A percentile compares a stretch with the other conserved stretches of the same genome.
phyloP scores from a whole-genome alignment of 2,329 filamentous ascomycete genomes.

The Exophiala bonariae region DNA sequence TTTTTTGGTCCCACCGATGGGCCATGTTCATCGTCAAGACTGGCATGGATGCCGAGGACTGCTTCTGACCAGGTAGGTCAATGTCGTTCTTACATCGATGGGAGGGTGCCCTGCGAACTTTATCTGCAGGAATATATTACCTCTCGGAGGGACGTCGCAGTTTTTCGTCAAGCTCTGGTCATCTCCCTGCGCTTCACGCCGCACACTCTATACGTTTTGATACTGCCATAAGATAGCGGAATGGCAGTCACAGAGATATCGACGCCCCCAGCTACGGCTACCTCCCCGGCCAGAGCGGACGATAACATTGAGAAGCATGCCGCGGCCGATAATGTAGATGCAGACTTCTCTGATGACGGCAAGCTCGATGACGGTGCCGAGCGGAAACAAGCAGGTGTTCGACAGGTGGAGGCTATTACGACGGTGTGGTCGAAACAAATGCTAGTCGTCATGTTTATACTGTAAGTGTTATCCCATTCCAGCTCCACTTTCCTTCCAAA shows the following conservation, averaged over 20 bases:
- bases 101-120: too few relatives aligned
- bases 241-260: background rate
- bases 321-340: background rate
- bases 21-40: too few relatives aligned
- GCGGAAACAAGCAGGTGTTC: slow-evolving; percentile 9
- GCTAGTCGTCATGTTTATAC: slow-evolving; percentile 8
- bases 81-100: too few relatives aligned
- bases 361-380: slow-evolving; percentile 1
- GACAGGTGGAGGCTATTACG: slow-evolving; percentile 9
- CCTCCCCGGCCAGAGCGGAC: background rate
- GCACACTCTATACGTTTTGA: background rate
- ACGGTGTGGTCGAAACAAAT: slow-evolving; percentile 11
- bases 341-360: slow-evolving; percentile 1
- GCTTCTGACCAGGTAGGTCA: too few relatives aligned
- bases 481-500: too few relatives aligned
- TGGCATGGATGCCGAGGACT: too few relatives aligned
- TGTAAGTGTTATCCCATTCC: slow-evolving; percentile 3
- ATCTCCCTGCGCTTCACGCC: too few relatives aligned
- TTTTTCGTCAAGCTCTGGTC: too few relatives aligned
- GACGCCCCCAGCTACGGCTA: background rate
- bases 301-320: background rate
- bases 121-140: too few relatives aligned
- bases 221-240: background rate
- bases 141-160: too few relatives aligned
- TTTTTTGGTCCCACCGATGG: too few relatives aligned